A percentile compares a stretch with the other conserved stretches of the same genome.
These are phyloP conservation scores for Nectriaceae sp. DNA, from an alignment of 2,329 filamentous ascomycete species.

Conservation along the genomic window DNA sequence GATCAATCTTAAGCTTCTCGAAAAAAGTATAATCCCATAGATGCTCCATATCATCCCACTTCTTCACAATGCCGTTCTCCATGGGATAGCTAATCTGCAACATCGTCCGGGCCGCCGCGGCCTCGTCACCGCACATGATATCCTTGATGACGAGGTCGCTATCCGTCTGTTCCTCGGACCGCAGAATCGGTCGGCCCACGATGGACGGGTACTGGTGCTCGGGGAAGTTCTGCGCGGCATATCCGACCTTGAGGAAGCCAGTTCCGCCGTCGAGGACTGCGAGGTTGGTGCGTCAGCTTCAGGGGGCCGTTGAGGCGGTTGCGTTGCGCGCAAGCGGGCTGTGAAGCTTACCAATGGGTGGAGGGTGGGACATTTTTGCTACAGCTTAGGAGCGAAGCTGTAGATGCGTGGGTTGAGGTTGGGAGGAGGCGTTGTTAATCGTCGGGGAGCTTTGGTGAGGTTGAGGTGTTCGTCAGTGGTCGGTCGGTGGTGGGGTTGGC, in stretches of 20 bases:
- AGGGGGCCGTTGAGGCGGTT: slow-evolving; percentile 15
- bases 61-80: slow-evolving; percentile 99
- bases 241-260: slow-evolving; percentile 99
- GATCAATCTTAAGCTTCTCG: slow-evolving; percentile 94
- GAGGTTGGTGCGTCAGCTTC: slow-evolving; percentile 24
- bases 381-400: slow-evolving; percentile 18
- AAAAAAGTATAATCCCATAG: slow-evolving; percentile 99
- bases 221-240: slow-evolving; percentile 98
- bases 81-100: slow-evolving; percentile 98
- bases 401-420: slow-evolving; percentile 15
- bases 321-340: slow-evolving; percentile 8
- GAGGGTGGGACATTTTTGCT: slow-evolving; percentile 50
- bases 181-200: slow-evolving; percentile 94
- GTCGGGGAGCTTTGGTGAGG: slow-evolving; percentile 27
- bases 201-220: slow-evolving; percentile 99
- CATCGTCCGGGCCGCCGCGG: slow-evolving; percentile 92
- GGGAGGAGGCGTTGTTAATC: slow-evolving; percentile 21
- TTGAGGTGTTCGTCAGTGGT: slow-evolving; percentile 37
- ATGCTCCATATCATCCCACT: slow-evolving; percentile 99
- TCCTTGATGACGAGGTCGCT: slow-evolving; percentile 78
- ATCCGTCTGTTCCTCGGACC: slow-evolving; percentile 81
- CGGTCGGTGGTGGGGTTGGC: slow-evolving; percentile 38
- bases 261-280: slow-evolving; percentile 98
- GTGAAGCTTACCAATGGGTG: slow-evolving; percentile 54
- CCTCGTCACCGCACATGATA: slow-evolving; percentile 99